Evolutionary conservation across 495 filamentous ascomycete genomes (phyloP).

Genomic region (Aspergillus mulundensis): DNA sequence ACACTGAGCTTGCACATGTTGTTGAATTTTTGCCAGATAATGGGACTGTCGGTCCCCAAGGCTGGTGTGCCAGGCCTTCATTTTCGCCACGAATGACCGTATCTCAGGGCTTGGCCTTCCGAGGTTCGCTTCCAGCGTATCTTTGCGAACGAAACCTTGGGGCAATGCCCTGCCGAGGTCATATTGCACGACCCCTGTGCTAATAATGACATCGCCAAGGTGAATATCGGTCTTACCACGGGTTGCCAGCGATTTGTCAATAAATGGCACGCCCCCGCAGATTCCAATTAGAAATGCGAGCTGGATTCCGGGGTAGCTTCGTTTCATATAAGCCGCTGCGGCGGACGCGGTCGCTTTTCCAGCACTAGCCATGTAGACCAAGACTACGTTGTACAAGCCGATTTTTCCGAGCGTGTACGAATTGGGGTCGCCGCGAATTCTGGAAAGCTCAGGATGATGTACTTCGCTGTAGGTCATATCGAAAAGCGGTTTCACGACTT

Average conservation of each 20-base stretch:
- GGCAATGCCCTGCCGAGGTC: slow-evolving; percentile 35
- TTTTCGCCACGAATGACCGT: slow-evolving; percentile 20
- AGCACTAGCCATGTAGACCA: slow-evolving; percentile 29
- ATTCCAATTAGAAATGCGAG: slow-evolving; percentile 27
- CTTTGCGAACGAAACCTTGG: slow-evolving; percentile 22
- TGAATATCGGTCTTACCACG: slow-evolving; percentile 19
- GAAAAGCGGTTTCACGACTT: slow-evolving; percentile 16
- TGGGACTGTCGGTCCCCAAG: slow-evolving; percentile 10
- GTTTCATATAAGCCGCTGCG: slow-evolving; percentile 20
- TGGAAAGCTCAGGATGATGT: neutral
- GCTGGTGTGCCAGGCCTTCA: neutral
- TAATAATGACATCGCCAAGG: slow-evolving; percentile 46
- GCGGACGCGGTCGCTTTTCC: slow-evolving; percentile 32
- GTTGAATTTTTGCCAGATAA: slow-evolving; percentile 4
- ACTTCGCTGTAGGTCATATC: slow-evolving; percentile 21
- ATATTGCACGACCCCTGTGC: slow-evolving; percentile 33
- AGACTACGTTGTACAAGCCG: slow-evolving; percentile 32
- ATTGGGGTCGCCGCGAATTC: neutral
- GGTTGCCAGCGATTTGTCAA: neutral
- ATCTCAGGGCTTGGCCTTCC: slow-evolving; percentile 29
- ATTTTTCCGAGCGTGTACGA: slow-evolving; percentile 36
- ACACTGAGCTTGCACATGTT: neutral
- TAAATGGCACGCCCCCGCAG: neutral
- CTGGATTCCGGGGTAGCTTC: slow-evolving; percentile 24
- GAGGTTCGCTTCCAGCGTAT: slow-evolving; percentile 15